Percentiles rank a stretch among this genome's conserved stretches.
Conservation (phyloP, 257 asterid genomes). For the Salvia miltiorrhiza region DNA sequence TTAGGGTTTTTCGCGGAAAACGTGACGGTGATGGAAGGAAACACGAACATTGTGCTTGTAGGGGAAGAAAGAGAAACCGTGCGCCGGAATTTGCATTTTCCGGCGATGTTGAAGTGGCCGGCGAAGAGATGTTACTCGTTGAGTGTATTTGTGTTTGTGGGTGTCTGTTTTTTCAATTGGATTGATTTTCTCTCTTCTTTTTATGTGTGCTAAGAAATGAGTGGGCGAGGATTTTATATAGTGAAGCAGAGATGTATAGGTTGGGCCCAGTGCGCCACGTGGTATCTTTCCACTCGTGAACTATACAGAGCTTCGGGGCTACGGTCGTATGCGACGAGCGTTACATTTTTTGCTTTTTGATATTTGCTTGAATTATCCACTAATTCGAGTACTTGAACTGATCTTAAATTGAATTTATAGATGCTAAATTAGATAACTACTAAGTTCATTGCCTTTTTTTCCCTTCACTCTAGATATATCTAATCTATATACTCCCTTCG, state of each 20-base stretch:
- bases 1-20: constrained; percentile 37
- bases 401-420: too few species aligned
- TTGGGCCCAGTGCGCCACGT: constrained; percentile 33
- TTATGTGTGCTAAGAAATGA: constrained; percentile 12
- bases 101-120: constrained; percentile 40
- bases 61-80: constrained; percentile 11
- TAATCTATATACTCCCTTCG: too few species aligned
- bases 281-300: constrained; percentile 22
- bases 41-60: constrained; percentile 28
- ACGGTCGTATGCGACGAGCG: too few species aligned
- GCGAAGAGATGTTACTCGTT: constrained; percentile 1
- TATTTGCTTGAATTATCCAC: too few species aligned
- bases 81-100: constrained; percentile 42
- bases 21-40: constrained; percentile 41
- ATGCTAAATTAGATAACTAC: too few species aligned
- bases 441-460: too few species aligned
- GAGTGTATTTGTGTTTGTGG: constrained; percentile 1
- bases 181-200: constrained; percentile 3
- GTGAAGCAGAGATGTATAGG: constrained; percentile 12
- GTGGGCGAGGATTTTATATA: constrained; percentile 31
- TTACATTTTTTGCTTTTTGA: too few species aligned
- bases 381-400: too few species aligned
- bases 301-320: neutral
- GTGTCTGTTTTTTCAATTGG: neutral
- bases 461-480: too few species aligned